Base-by-base conservation (phyloP, 371 early-diverging fungal species). In the Lichtheimia corymbifera region DNA sequence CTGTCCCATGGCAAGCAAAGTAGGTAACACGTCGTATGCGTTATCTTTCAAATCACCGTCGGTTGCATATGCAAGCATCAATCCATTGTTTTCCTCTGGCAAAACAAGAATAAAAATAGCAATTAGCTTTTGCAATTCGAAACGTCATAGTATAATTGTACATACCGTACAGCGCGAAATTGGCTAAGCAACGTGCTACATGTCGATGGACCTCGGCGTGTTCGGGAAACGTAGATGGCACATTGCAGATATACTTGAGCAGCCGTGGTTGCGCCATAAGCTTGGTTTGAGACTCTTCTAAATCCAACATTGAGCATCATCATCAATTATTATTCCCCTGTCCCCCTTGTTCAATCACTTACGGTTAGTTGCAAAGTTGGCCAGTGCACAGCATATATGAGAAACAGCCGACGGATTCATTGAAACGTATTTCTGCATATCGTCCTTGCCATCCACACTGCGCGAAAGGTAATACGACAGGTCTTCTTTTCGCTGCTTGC, bases 351-450 rank as follows among this genome's bases (percentile, higher is more conserved):
- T 42, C 28, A 20, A 54, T 11, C 5, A 59, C 62, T 55, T 67
- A 59, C 83, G 74, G 56, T 83, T 86, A 11, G 86, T 86, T 2
- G 86, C 86, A 73, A 86, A 71, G 56, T 86, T 86, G 15, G 86
- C 86, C 56, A 86, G 63, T 7, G 86, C 84, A 62, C 86, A 86
- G 53, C 84, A 84, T 11, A 79, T 73, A 65, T 86, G 83, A 1
- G 86, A 83, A 7, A 83, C 76, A 0, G 81, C 71, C 15, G 79
- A 77, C 0, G 76, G 47, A 50, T 70, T 67, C 2, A 68, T 13
- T 15, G 61, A 30, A n/a, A 45, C 40, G 3, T 41, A 56, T 47
- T 40, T 25, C 28, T 43, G 0, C 18, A 47, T n/a, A 18, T 18
- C 47, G 17, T n/a, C 24, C 22, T 52, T 47, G 7, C 52, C 58